phyloP scores from a whole-genome alignment of 2,329 filamentous ascomycete genomes.

The Penicillium sp. region DNA sequence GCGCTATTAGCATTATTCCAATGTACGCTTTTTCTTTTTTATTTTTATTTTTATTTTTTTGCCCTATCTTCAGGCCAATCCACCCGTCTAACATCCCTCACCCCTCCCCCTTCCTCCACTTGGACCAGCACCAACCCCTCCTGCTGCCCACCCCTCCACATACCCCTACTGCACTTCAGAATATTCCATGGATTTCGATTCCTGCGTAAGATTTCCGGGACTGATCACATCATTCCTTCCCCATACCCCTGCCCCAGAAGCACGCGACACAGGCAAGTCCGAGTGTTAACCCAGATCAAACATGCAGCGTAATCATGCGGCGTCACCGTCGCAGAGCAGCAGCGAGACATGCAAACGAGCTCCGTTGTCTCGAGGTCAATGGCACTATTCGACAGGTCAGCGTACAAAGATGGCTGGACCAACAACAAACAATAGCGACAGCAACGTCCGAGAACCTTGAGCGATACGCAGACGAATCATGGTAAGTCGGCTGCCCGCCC shows the following conservation, averaged over 20 bases:
- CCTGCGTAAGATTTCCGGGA: conserved; percentile 6
- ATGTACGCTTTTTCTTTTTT: conserved; percentile 29
- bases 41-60: conserved; percentile 4
- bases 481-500: conserved; percentile 29
- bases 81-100: conserved; percentile 7
- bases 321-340: conserved; percentile 27
- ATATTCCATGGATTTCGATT: conserved; percentile 25
- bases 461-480: conserved; percentile 32
- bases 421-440: conserved; percentile 17
- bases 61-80: conserved; percentile 10
- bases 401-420: conserved; percentile 36
- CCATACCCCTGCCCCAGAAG: conserved; percentile 2
- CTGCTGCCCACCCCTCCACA: neutral
- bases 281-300: conserved; percentile 11
- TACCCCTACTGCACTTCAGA: conserved; percentile 20
- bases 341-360: conserved; percentile 18
- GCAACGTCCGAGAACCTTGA: conserved; percentile 22
- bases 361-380: conserved; percentile 18
- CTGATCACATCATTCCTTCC: neutral
- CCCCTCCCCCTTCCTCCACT: conserved; percentile 20
- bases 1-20: conserved; percentile 34
- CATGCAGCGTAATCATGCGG: conserved; percentile 32
- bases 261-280: conserved; percentile 9
- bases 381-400: conserved; percentile 26
- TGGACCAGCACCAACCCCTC: conserved; percentile 1